Percentiles rank a stretch among this genome's conserved stretches.
Conservation (phyloP, 2,329 filamentous ascomycete species). For the Aspergillus unguis region DNA sequence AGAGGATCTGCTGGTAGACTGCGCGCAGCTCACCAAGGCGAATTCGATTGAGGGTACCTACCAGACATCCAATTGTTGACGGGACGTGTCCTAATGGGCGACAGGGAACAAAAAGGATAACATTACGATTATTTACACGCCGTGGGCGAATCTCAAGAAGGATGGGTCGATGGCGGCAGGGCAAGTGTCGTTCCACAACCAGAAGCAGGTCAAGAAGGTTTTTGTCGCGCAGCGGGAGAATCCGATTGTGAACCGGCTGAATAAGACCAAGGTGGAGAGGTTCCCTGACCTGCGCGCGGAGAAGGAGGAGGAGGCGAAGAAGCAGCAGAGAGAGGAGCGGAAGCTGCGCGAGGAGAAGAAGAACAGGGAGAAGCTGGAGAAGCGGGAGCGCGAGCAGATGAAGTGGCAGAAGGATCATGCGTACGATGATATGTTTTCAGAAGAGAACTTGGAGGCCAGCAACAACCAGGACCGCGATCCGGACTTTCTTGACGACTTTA, state of each 20-base stretch:
- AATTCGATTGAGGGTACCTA: conserved; percentile 87
- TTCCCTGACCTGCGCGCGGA: conserved; percentile 80
- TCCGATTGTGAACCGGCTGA: conserved; percentile 89
- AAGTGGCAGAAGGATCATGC: conserved; percentile 97
- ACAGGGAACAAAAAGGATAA: conserved; percentile 98
- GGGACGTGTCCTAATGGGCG: conserved; percentile 15
- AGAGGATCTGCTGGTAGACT: conserved; percentile 71
- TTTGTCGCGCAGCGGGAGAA: conserved; percentile 81
- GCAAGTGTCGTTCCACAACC: conserved; percentile 92
- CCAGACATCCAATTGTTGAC: conserved; percentile 9
- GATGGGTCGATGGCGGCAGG: conserved; percentile 93
- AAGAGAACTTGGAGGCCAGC: conserved; percentile 70
- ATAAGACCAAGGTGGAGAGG: conserved; percentile 90
- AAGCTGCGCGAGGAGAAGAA: conserved; percentile 40
- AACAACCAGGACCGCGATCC: conserved; percentile 83
- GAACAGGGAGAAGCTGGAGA: conserved; percentile 41
- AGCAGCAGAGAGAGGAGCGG: conserved; percentile 66
- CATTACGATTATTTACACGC: conserved; percentile 93
- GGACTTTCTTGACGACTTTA: conserved; percentile 83
- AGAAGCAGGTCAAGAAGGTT: conserved; percentile 74
- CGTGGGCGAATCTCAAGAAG: conserved; percentile 94
- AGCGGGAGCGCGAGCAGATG: conserved; percentile 77
- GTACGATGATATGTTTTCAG: conserved; percentile 86
- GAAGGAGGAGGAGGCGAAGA: conserved; percentile 70
- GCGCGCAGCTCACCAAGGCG: conserved; percentile 96